A percentile compares a stretch with the other conserved stretches of the same genome.
phyloP scores from a whole-genome alignment of 176 grass and related monocot genomes.

The Puccinellia tenuiflora region DNA sequence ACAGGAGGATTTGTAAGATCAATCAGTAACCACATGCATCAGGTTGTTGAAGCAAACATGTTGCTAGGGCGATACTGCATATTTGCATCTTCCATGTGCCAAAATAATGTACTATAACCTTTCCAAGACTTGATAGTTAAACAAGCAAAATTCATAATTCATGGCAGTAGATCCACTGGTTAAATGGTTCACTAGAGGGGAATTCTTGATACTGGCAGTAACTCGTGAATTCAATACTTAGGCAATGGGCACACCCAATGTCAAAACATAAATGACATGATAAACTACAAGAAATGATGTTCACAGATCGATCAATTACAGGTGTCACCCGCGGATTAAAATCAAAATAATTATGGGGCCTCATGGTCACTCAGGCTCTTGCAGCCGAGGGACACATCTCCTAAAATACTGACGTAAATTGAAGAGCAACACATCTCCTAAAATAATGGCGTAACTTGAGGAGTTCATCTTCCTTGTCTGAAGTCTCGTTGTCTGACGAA shows the following conservation, averaged over 20 bases:
- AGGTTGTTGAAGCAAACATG: background rate
- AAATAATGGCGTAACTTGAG: too few species aligned
- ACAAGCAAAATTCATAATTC: background rate
- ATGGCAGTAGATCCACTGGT: background rate
- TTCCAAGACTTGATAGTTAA: background rate
- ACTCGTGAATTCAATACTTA: background rate
- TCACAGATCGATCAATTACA: background rate
- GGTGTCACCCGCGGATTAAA: background rate
- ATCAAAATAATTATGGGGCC: background rate
- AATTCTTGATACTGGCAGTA: background rate
- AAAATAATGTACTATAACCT: background rate
- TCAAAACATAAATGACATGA: background rate
- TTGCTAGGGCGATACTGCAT: background rate
- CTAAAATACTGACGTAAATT: too few species aligned
- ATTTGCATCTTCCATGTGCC: background rate
- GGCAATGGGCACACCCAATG: background rate
- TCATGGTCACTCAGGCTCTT: background rate
- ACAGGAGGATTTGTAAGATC: background rate
- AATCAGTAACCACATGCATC: background rate
- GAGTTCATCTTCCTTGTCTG: background rate
- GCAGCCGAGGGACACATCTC: background rate
- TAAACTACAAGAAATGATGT: background rate
- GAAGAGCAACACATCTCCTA: too few species aligned
- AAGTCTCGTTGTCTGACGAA: background rate
- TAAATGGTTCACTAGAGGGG: background rate